Conservation (phyloP, 1,139 yeast genomes). For the Casaregolazyma suthepensis region DNA sequence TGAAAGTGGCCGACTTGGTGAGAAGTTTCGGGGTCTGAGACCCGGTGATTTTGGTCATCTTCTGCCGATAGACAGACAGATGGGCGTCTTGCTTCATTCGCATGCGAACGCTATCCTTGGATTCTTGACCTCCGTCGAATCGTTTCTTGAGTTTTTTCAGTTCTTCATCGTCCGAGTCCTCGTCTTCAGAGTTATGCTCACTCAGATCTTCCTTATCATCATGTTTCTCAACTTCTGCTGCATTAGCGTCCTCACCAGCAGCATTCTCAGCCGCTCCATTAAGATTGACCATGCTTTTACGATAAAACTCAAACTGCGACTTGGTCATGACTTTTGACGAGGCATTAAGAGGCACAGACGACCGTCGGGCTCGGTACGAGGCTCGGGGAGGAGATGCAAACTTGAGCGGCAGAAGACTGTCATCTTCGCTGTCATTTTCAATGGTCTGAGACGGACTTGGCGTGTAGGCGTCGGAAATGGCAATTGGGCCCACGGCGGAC, state of each 20-base stretch:
- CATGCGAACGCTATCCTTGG: conserved; percentile 26
- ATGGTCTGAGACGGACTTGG: not conserved
- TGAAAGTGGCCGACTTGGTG: conserved; percentile 13
- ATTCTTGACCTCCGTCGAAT: conserved; percentile 24
- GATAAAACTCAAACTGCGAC: conserved; percentile 32
- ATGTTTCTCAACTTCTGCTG: conserved; percentile 11
- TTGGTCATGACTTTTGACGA: conserved; percentile 31
- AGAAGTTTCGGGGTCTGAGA: conserved; percentile 22
- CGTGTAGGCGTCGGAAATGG: conserved; percentile 1
- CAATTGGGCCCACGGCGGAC: not conserved
- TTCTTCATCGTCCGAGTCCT: conserved; percentile 18
- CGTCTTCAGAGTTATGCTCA: conserved; percentile 13
- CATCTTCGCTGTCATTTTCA: conserved; percentile 18
- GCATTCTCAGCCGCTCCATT: conserved; percentile 5
- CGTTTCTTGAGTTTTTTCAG: conserved; percentile 15
- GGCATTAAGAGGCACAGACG: conserved; percentile 14
- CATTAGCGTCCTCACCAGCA: conserved; percentile 12
- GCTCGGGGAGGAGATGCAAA: conserved; percentile 14
- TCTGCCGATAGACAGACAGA: conserved; percentile 37
- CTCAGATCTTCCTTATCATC: not conserved
- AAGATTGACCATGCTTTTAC: conserved; percentile 23
- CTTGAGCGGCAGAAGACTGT: conserved; percentile 20
- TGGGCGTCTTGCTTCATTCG: conserved; percentile 38
- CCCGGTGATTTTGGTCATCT: conserved; percentile 35
- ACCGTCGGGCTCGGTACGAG: conserved; percentile 8